Evolutionary conservation across 345 rosid species (phyloP), one percentile per base, ranked within the genome.

Genomic region (Rhizophora apiculata): DNA sequence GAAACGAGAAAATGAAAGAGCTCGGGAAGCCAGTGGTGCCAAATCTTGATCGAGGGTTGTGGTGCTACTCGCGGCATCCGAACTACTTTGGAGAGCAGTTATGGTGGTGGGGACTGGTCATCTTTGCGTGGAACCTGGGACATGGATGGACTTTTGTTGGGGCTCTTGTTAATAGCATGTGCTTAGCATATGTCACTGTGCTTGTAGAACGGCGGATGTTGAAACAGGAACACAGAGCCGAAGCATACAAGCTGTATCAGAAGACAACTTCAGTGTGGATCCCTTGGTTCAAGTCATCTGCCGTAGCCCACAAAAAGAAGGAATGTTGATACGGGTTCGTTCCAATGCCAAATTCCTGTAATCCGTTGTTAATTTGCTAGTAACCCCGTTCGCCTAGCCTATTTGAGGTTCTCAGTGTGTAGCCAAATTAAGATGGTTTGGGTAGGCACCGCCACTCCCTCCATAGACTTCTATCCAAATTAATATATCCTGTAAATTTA

Each of bases 71-170:
- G 0, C 83, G 99, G 36, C 99, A 94, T 77, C 99, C 99, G 37
- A 94, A 94, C 85, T 94, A 94, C 79, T 86, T 94, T 52, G 97
- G 97, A 13, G 99, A 94, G 75, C 97, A 88, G 70, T 32, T 94
- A 63, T 94, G 96, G 99, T 94, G 99, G 99, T 92, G 97, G 99
- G 97, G 99, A 29, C 68, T 92, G 21, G 96, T 74, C 56, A 34
- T 94, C 30, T 88, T 87, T 71, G 92, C 97, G 21, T 92, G 96
- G 95, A 92, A 86, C 77, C 79, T 94, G 66, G 96, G 93, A 34
- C 87, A 90, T 30, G 91, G 86, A 52, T 92, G 96, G 95, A 71
- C 93, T 16, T 78, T 80, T 31, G 68, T 86, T 4, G 99, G 99
- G 20, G 58, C 96, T 11, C 66, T 92, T 22, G 68, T 89, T 58